A percentile compares a stretch with the other conserved stretches of the same genome.
phyloP scores from a whole-genome alignment of 1,139 yeast species.

The Taphrina pruni region DNA sequence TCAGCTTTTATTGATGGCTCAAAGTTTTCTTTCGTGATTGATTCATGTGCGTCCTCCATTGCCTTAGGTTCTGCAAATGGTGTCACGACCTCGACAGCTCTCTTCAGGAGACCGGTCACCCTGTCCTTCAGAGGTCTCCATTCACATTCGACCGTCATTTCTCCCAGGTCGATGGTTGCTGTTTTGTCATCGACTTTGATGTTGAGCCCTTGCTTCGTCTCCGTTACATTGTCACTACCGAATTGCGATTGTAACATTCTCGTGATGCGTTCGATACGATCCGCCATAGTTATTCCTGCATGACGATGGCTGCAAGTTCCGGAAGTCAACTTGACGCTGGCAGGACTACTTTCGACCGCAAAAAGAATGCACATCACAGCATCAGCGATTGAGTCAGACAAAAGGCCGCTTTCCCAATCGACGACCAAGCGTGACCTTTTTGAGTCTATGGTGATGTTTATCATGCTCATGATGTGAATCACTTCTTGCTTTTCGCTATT shows the following conservation, averaged over 20 bases:
- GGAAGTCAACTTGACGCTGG: constrained; percentile 76
- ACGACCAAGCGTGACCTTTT: constrained; percentile 55
- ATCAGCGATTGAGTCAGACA: constrained; percentile 94
- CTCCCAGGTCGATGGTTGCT: constrained; percentile 69
- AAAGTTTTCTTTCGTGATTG: not conserved
- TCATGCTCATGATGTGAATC: constrained; percentile 53
- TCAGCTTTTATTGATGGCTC: not conserved
- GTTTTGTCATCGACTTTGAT: constrained; percentile 73
- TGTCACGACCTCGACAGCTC: constrained; percentile 82
- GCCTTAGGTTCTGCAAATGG: constrained; percentile 58
- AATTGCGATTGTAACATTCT: constrained; percentile 80
- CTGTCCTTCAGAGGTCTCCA: constrained; percentile 81
- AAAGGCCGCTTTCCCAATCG: constrained; percentile 89
- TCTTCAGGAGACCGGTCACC: constrained; percentile 75
- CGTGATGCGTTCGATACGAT: constrained; percentile 67
- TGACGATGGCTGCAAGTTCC: constrained; percentile 50
- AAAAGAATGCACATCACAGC: constrained; percentile 86
- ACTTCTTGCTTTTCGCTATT: constrained; percentile 53
- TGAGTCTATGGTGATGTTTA: constrained; percentile 61
- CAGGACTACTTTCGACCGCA: constrained; percentile 93
- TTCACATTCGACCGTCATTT: constrained; percentile 73
- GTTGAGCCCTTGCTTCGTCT: constrained; percentile 55
- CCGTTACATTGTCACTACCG: constrained; percentile 68
- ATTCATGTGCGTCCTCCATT: constrained; percentile 4
- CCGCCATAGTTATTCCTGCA: constrained; percentile 50